Conservation (phyloP, 208 protist genomes). For the Angomonas ambiguus region DNA sequence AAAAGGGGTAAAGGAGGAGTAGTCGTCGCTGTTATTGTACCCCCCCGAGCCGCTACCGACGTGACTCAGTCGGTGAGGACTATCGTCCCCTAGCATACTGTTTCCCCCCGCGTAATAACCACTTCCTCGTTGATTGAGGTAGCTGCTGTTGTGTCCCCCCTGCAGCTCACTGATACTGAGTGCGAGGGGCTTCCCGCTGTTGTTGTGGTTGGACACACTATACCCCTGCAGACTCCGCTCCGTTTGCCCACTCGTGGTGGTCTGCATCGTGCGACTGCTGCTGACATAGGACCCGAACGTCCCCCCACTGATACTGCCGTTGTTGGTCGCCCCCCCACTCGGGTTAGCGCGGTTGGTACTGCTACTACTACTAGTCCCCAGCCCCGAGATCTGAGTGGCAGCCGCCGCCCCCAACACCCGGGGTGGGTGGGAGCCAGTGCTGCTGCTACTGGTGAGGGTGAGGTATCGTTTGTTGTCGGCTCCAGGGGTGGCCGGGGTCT, state of each 20-base stretch:
- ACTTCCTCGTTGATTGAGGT: neutral
- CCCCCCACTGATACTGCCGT: neutral
- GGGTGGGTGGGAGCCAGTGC: no score
- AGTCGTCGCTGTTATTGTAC: neutral
- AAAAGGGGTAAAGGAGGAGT: neutral
- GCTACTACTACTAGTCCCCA: neutral
- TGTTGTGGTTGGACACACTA: neutral
- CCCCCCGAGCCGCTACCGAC: neutral
- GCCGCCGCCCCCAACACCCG: no score
- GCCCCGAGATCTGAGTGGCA: no score
- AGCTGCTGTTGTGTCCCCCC: neutral
- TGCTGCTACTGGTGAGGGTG: no score
- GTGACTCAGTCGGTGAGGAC: neutral
- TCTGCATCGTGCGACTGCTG: neutral
- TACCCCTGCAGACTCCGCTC: neutral
- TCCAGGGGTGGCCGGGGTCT: no score
- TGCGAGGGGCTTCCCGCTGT: neutral
- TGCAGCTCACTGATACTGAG: neutral
- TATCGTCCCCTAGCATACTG: neutral
- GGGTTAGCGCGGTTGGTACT: neutral
- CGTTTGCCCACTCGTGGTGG: neutral
- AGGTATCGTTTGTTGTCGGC: no score
- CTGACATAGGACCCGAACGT: neutral
- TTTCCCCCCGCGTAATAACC: neutral
- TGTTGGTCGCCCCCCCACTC: neutral